phyloP scores from a whole-genome alignment of 148 eudicot genomes.

The Rhododendron simsii region DNA sequence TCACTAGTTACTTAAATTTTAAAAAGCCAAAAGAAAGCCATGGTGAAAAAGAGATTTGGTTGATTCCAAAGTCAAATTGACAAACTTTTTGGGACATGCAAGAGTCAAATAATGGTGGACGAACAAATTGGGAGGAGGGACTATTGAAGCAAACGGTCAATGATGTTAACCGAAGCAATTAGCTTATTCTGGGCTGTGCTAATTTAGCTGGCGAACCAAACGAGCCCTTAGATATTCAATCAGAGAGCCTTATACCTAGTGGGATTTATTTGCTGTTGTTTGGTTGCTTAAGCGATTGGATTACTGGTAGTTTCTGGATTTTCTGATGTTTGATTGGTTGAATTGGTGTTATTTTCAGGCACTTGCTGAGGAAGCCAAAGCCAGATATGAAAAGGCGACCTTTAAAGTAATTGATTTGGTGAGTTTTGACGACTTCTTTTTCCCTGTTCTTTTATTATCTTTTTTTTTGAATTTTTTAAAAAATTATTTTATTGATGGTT shows the following conservation, averaged over 20 bases:
- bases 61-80: neutral
- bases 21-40: neutral
- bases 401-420: slow-evolving; percentile 88
- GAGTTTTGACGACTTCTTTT: neutral
- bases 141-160: neutral
- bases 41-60: neutral
- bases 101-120: neutral
- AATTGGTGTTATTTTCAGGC: slow-evolving; percentile 39
- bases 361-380: slow-evolving; percentile 81
- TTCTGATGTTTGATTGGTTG: neutral
- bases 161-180: neutral
- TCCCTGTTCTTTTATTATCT: neutral
- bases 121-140: neutral
- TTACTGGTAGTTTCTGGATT: neutral
- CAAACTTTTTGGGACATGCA: no score
- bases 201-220: neutral
- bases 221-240: neutral
- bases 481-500: neutral
- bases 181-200: neutral
- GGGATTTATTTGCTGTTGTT: no score
- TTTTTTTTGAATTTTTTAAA: neutral
- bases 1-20: no score
- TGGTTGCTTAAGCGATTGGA: neutral
- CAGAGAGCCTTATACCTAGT: neutral
- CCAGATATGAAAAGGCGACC: slow-evolving; percentile 84